phyloP scores from a whole-genome alignment of 139 green algal genomes.

The Pleodorina starrii region DNA sequence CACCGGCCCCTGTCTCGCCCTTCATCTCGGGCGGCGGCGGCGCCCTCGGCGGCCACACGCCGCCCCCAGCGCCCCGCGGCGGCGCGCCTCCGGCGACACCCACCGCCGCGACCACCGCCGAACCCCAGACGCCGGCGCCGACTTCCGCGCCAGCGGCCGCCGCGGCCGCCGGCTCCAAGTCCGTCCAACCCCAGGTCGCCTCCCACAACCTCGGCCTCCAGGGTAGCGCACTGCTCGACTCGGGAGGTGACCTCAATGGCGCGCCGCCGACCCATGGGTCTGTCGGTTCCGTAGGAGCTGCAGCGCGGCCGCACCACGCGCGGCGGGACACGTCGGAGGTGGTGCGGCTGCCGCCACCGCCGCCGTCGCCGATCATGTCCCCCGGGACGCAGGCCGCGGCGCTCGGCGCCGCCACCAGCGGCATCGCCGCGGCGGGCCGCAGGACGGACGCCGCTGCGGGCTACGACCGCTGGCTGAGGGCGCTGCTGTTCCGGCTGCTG shows the following conservation, averaged over 20 bases:
- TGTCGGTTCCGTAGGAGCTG: not conserved
- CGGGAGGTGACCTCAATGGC: not conserved
- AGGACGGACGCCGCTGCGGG: not conserved
- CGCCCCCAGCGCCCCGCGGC: not conserved
- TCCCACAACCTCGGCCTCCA: constrained; percentile 32
- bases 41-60: not conserved
- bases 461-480: constrained; percentile 73
- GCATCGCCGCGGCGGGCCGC: not conserved
- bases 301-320: not conserved
- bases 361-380: not conserved
- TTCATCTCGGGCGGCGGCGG: constrained; percentile 25
- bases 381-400: not conserved
- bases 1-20: constrained; percentile 22
- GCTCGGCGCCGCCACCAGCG: not conserved
- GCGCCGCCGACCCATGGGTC: not conserved
- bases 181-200: not conserved
- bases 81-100: not conserved
- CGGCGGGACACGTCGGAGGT: not conserved
- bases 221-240: constrained; percentile 3
- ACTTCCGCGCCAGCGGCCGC: no score
- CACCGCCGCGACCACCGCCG: not conserved
- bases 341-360: not conserved
- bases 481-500: constrained; percentile 79
- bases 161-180: not conserved
- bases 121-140: not conserved